Conservation (phyloP, 768 basidiomycete genomes). For the Lactarius psammicola region DNA sequence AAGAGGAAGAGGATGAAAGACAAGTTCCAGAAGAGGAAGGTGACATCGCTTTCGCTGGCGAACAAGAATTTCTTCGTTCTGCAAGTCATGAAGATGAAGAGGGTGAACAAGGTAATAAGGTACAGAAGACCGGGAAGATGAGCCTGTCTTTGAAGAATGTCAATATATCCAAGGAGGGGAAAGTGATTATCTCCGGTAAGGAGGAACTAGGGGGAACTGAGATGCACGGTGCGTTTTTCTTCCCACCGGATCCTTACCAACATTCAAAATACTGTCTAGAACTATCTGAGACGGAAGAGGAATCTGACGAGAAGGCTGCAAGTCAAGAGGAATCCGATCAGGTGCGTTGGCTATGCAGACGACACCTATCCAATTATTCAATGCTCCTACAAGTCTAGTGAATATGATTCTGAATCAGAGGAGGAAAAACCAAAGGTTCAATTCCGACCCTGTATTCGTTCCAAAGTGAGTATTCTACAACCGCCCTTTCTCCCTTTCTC, state of each 20-base stretch:
- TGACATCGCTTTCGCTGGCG: conserved; percentile 56
- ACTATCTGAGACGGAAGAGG: conserved; percentile 47
- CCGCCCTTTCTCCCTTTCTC: background rate
- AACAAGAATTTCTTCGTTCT: conserved; percentile 49
- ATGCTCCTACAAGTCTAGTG: conserved; percentile 62
- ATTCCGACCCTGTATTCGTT: conserved; percentile 91
- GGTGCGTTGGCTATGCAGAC: conserved; percentile 37
- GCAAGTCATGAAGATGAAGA: conserved; percentile 47
- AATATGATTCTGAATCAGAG: conserved; percentile 78
- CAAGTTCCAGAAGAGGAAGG: conserved; percentile 47
- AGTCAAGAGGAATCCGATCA: conserved; percentile 43
- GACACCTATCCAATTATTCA: conserved; percentile 29
- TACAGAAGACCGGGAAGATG: conserved; percentile 43
- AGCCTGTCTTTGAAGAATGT: conserved; percentile 78
- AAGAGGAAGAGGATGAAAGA: conserved; percentile 46
- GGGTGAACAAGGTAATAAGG: conserved; percentile 36
- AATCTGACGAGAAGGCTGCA: conserved; percentile 41
- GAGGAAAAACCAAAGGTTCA: conserved; percentile 71
- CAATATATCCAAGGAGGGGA: conserved; percentile 74
- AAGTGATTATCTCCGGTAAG: conserved; percentile 74
- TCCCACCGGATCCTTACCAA: conserved; percentile 26
- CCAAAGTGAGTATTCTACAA: conserved; percentile 68
- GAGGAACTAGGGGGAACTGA: conserved; percentile 77
- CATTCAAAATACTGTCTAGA: conserved; percentile 28
- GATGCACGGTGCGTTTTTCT: conserved; percentile 41